Conservation (phyloP, 2,329 filamentous ascomycete species). For the Zymoseptoria pseudotritici region DNA sequence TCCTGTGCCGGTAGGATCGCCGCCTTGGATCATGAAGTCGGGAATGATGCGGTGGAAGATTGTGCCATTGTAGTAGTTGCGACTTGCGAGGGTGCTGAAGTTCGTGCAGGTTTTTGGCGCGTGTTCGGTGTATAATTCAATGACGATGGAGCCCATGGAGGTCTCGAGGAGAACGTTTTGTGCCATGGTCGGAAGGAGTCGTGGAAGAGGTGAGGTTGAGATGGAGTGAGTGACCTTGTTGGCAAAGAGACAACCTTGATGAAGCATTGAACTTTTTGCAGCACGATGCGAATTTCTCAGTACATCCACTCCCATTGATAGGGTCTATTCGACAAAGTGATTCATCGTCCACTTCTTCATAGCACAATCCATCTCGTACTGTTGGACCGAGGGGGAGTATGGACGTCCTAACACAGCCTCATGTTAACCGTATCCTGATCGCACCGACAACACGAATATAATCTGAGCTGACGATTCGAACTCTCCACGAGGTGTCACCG, state of each 20-base stretch:
- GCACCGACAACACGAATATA: too few species aligned
- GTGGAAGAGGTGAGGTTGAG: not conserved
- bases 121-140: slow-evolving; percentile 86
- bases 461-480: too few species aligned
- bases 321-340: too few species aligned
- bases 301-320: not conserved
- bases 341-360: too few species aligned
- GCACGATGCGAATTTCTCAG: not conserved
- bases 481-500: too few species aligned
- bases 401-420: too few species aligned
- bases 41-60: slow-evolving; percentile 92
- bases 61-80: slow-evolving; percentile 81
- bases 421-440: too few species aligned
- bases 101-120: slow-evolving; percentile 59
- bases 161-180: slow-evolving; percentile 77
- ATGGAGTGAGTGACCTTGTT: not conserved
- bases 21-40: slow-evolving; percentile 82
- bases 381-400: too few species aligned
- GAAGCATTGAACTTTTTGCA: not conserved
- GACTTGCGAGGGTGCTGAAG: slow-evolving; percentile 69
- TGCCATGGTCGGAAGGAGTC: slow-evolving; percentile 48
- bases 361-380: too few species aligned
- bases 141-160: slow-evolving; percentile 72
- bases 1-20: slow-evolving; percentile 89
- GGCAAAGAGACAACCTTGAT: not conserved